These are phyloP conservation scores for Selaginella moellendorffii DNA, from an alignment of 75 land plant species.

Conservation along the genomic window DNA sequence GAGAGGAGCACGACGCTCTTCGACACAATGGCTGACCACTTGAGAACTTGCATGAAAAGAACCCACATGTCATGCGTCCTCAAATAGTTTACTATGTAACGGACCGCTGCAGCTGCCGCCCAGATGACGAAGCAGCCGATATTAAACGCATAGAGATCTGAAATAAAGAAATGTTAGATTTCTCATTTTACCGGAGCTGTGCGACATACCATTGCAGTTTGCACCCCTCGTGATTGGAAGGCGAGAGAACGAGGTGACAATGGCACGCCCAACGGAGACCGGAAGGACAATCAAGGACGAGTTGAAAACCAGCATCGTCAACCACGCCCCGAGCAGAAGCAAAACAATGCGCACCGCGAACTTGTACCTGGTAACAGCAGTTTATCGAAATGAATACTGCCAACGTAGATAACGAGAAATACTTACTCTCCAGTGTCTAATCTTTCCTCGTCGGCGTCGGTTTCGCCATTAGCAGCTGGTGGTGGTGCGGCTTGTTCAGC, in stretches of 20 bases:
- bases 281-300: conserved; percentile 76
- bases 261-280: conserved; percentile 63
- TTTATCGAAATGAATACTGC: not conserved
- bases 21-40: conserved; percentile 59
- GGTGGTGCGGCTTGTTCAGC: not conserved
- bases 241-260: conserved; percentile 62
- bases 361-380: conserved; percentile 35
- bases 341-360: conserved; percentile 78
- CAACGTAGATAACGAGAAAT: not conserved
- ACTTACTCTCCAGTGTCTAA: conserved; percentile 58
- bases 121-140: conserved; percentile 80
- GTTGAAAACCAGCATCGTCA: conserved; percentile 73
- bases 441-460: conserved; percentile 42
- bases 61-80: conserved; percentile 43
- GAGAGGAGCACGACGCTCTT: conserved; percentile 69
- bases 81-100: conserved; percentile 56
- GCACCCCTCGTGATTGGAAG: conserved; percentile 85
- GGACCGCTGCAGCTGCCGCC: conserved; percentile 58
- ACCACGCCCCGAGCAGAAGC: conserved; percentile 77
- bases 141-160: conserved; percentile 83
- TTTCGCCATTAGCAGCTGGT: too few species aligned
- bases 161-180: not conserved
- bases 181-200: not conserved
- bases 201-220: conserved; percentile 73
- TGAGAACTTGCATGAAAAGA: conserved; percentile 50